Evolutionary conservation across 1,139 yeast genomes (phyloP), one percentile per base, ranked within the genome.

Genomic region (Arxiozyma slooffiae): DNA sequence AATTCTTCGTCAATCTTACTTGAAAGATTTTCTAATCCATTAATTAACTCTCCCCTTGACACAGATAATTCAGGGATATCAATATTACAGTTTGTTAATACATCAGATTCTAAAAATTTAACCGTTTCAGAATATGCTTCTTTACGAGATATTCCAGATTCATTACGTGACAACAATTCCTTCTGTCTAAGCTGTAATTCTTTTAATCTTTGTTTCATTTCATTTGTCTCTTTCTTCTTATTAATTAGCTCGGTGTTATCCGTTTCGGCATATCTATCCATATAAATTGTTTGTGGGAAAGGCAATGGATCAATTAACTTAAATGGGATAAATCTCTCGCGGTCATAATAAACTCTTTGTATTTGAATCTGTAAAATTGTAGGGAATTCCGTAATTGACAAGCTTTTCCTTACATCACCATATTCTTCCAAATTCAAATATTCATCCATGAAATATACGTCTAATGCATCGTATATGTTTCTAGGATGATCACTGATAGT

Each of bases 271-370:
- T 92, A 92, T 54, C 97, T 75, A 69, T 92, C 98, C 75, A 92
- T 78, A 64, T 85, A 90, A 16, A 92, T 71, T 17, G 74, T 79
- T 48, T 87, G 88, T 39, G 81, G 79, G 60, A 89, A 88, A 4
- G 90, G 90, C 50, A 92, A 75, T 7, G 90, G 94, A 51, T 85
- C 89, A 45, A 80, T 76, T 1, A 90, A 83, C 63, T 92, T 92
- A 61, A 87, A 87, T 0, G 96, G 88, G 67, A 82, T 76, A 49
- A 82, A 75, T 38, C 77, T 69, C 51, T 76, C 84, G 46, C 90
- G 75, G 64, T 92, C 96, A 67, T 85, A 92, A 65, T 88, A 85
- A 1, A 90, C 97, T 61, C 98, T 76, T 67, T 90, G 97, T 3
- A 92, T 87, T 64, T 92, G 98, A 48, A 92, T 79, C 64, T 92